Evolutionary conservation across 129 eudicot species (phyloP).

Genomic region (Deinandra increscens): DNA sequence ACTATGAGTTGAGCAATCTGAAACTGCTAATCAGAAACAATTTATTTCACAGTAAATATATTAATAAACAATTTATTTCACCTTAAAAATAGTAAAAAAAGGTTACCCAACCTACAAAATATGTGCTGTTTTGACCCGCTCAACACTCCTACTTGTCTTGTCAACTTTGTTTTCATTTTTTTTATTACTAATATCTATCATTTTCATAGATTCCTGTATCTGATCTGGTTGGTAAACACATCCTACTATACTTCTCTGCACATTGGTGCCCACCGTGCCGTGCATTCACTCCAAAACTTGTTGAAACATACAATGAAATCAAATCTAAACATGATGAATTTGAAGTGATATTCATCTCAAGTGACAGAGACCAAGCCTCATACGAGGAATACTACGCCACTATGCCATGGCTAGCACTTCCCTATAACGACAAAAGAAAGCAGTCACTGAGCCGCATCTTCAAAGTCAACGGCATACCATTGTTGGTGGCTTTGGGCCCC

Average conservation of each 20-base stretch:
- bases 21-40: too few species aligned
- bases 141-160: not conserved
- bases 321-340: slow-evolving; percentile 50
- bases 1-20: too few species aligned
- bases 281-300: slow-evolving; percentile 69
- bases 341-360: slow-evolving; percentile 73
- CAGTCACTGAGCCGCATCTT: slow-evolving; percentile 48
- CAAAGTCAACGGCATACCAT: slow-evolving; percentile 67
- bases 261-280: slow-evolving; percentile 95
- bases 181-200: not conserved
- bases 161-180: not conserved
- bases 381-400: slow-evolving; percentile 62
- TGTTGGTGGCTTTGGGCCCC: slow-evolving; percentile 63
- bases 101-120: not conserved
- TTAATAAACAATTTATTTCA: too few species aligned
- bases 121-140: not conserved
- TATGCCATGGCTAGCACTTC: slow-evolving; percentile 93
- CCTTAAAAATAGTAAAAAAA: not conserved
- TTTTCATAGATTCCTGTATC: slow-evolving; percentile 58
- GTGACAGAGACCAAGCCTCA: slow-evolving; percentile 63
- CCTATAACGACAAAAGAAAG: slow-evolving; percentile 66
- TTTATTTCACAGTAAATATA: not conserved
- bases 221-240: slow-evolving; percentile 65
- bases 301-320: slow-evolving; percentile 61
- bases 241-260: slow-evolving; percentile 79